Evolutionary conservation across 176 grass and related monocot genomes (phyloP), one percentile per base, ranked within the genome.

Genomic region (Juncus inflexus): DNA sequence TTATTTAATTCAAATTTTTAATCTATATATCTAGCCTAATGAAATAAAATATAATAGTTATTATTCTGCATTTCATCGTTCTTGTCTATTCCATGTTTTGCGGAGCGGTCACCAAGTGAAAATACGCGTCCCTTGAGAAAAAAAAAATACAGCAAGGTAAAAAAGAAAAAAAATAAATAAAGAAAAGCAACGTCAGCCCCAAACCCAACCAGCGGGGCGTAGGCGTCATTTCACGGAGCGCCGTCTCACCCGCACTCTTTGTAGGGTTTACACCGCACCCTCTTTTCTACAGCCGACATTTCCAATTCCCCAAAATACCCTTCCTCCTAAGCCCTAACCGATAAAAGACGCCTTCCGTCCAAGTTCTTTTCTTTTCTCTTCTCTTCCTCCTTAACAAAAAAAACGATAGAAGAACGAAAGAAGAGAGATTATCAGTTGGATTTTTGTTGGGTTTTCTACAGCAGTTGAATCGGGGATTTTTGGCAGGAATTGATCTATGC

Each of bases 401-500:
- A 4, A 42, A 6, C 10, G 37, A 60, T 9, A 42, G 14, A 49
- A 45, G 2, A 37, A 47, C 52, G 39, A 76, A 7, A 40, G 42
- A 59, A 15, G 39, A 58, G 12, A 7, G 14, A 6, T 8, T 19
- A 53, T 63, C 37, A 40, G 57, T 19, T 53, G 15, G 14, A 39
- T 4, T 52, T 58, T 57, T 9, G 38, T 42, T 60, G 1, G 9
- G 35, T 60, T 12, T 64, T 12, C n/a, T 9, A 37, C 6, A 11
- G 9, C 3, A 43, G 2, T 54, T 41, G 57, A 52, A 70, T 61
- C 69, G 49, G 49, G 70, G 9, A 40, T 57, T 12, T 62, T 15
- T 28, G 19, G 19, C 19, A 28, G 19, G 28, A 55, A 52, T 51
- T 65, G 80, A 68, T 75, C 56, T 63, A 96, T 96, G 91, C 82